Percentiles rank a stretch among this genome's conserved stretches.
Evolutionary conservation across 2,329 filamentous ascomycete species (phyloP).

Genomic region (Penicillium sp.): DNA sequence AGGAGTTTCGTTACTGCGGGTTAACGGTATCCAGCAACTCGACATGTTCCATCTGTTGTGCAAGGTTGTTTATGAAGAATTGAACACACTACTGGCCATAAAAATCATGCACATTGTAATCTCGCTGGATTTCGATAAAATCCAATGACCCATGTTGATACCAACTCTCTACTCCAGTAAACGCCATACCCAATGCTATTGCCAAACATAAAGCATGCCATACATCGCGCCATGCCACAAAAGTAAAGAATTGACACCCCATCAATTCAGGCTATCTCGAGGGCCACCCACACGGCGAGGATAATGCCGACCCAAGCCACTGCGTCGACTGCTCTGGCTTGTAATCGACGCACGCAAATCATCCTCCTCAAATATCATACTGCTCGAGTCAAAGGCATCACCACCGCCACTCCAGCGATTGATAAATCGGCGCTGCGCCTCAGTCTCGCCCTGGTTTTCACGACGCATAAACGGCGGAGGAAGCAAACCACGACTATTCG

Average conservation of each 20-base stretch:
- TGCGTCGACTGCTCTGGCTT: constrained; percentile 34
- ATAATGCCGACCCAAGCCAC: constrained; percentile 41
- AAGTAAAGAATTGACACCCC: not conserved
- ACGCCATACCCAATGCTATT: constrained; percentile 1
- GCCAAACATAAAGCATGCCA: not conserved
- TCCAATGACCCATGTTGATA: not conserved
- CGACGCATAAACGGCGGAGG: constrained; percentile 28
- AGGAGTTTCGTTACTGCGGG: no score
- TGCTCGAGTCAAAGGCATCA: constrained; percentile 39
- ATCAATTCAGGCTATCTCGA: constrained; percentile 56
- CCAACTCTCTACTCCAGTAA: not conserved
- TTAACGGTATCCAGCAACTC: no score
- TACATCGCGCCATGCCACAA: no score
- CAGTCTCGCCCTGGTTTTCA: constrained; percentile 34
- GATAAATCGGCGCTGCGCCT: constrained; percentile 34
- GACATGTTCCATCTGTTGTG: not conserved
- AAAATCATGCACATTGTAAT: not conserved
- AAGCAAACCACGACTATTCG: constrained; percentile 33
- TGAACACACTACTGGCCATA: not conserved
- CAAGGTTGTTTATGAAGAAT: not conserved
- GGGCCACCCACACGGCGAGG: constrained; percentile 44
- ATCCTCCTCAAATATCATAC: constrained; percentile 37
- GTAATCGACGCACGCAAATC: constrained; percentile 37
- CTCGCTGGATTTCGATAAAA: not conserved
- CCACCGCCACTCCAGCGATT: constrained; percentile 40